Conservation (phyloP, 2,329 filamentous ascomycete genomes). For the Colletotrichum ledebouriae region DNA sequence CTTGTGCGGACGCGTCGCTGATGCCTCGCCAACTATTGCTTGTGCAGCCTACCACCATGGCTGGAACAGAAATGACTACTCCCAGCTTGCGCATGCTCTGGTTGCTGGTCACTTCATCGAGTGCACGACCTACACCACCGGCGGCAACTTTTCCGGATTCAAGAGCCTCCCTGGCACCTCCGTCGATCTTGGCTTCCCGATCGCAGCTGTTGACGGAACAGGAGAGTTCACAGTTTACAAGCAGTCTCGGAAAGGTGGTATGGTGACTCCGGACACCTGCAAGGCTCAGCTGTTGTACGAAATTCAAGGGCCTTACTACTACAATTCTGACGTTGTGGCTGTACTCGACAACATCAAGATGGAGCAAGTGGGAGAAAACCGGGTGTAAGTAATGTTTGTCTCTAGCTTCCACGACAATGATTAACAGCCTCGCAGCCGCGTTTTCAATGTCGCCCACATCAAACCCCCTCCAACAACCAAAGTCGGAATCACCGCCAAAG, state of each 20-base stretch:
- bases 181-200: slow-evolving; percentile 60
- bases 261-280: slow-evolving; percentile 48
- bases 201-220: slow-evolving; percentile 61
- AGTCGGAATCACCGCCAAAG: slow-evolving; percentile 58
- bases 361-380: slow-evolving; percentile 57
- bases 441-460: slow-evolving; percentile 45
- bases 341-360: slow-evolving; percentile 57
- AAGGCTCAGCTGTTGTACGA: slow-evolving; percentile 54
- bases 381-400: slow-evolving; percentile 47
- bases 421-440: neutral
- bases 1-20: slow-evolving; percentile 59
- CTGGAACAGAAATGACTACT: slow-evolving; percentile 59
- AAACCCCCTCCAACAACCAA: slow-evolving; percentile 51
- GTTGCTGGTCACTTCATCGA: slow-evolving; percentile 65
- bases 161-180: slow-evolving; percentile 54
- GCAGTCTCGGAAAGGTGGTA: slow-evolving; percentile 49
- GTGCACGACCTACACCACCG: slow-evolving; percentile 65
- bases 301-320: slow-evolving; percentile 57
- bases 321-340: slow-evolving; percentile 60
- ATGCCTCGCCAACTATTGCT: slow-evolving; percentile 63
- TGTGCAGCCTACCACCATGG: slow-evolving; percentile 65
- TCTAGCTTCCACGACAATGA: neutral
- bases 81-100: slow-evolving; percentile 60
- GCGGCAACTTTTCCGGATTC: slow-evolving; percentile 65
- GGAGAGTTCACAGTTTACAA: slow-evolving; percentile 64